These are phyloP conservation scores for Trichoderma brevicompactum DNA, from an alignment of 2,329 filamentous ascomycete genomes.

Conservation along the genomic window DNA sequence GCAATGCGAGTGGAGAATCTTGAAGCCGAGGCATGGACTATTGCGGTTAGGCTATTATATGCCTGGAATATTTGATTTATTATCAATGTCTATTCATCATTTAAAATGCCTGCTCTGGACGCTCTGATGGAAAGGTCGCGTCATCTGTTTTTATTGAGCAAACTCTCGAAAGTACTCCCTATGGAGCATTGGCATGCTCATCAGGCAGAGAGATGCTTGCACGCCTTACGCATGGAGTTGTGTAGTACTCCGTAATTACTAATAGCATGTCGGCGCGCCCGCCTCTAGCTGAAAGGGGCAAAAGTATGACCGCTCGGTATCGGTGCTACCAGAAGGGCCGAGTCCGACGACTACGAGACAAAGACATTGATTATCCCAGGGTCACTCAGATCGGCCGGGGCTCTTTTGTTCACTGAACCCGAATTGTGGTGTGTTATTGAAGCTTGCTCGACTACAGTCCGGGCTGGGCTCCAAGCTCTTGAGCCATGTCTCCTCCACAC, in stretches of 20 bases:
- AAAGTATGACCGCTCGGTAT: slow-evolving; percentile 2
- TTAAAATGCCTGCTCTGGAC: too few relatives aligned
- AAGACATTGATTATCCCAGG: slow-evolving; percentile 15
- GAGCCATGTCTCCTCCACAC: slow-evolving; percentile 24
- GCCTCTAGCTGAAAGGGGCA: slow-evolving; percentile 19
- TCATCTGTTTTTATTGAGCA: background rate
- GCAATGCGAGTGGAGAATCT: background rate
- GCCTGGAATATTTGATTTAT: background rate
- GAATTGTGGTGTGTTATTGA: background rate
- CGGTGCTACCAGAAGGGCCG: slow-evolving; percentile 14
- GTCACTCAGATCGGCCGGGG: slow-evolving; percentile 17
- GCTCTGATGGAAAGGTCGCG: too few relatives aligned
- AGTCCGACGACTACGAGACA: slow-evolving; percentile 12
- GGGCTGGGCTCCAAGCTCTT: background rate
- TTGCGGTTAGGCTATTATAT: background rate
- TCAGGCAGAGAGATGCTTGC: too few relatives aligned
- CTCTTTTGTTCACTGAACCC: slow-evolving; percentile 21
- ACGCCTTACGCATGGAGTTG: too few relatives aligned
- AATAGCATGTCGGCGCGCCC: background rate
- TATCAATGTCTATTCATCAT: background rate
- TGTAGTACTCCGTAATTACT: slow-evolving; percentile 15
- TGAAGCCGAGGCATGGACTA: slow-evolving; percentile 11
- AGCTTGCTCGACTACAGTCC: too few relatives aligned
- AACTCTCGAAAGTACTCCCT: background rate
- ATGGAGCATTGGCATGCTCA: too few relatives aligned